Percentiles rank a stretch among this genome's conserved stretches.
Conservation (phyloP, 352 stramenopile genomes). For the Globisporangium ultimum region DNA sequence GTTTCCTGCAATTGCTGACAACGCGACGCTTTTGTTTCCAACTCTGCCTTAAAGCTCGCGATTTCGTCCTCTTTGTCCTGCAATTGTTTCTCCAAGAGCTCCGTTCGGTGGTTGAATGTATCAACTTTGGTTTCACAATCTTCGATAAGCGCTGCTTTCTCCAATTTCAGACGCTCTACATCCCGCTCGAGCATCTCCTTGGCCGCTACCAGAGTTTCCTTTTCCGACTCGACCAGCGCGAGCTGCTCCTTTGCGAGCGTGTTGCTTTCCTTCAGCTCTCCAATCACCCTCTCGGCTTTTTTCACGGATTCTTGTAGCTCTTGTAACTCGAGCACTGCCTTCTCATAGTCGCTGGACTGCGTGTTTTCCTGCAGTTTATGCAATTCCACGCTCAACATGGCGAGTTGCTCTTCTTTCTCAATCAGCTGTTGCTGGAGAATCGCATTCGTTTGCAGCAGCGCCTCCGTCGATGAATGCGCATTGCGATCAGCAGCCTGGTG, state of each 20-base stretch:
- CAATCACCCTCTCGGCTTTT: neutral
- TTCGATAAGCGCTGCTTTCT: neutral
- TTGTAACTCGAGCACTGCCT: neutral
- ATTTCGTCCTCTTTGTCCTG: constrained; percentile 3
- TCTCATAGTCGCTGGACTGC: neutral
- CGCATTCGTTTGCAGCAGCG: constrained; percentile 12
- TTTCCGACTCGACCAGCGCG: neutral
- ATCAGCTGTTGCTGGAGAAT: constrained; percentile 12
- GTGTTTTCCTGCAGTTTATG: neutral
- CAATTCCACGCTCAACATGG: neutral
- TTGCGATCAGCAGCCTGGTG: neutral
- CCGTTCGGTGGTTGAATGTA: neutral
- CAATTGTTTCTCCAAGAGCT: constrained; percentile 3
- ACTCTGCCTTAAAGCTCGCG: neutral
- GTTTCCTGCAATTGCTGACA: neutral
- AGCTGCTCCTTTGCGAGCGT: neutral
- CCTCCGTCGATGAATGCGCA: neutral
- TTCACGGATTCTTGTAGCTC: neutral
- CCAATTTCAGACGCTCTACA: neutral
- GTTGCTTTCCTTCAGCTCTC: neutral
- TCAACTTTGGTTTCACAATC: neutral
- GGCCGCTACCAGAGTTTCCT: neutral
- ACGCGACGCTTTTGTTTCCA: neutral
- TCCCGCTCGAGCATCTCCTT: constrained; percentile 3
- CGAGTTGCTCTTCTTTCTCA: constrained; percentile 13